Evolutionary conservation across 768 basidiomycete genomes (phyloP), one percentile per base, ranked within the genome.

Genomic region (Tephrocybe rancida): DNA sequence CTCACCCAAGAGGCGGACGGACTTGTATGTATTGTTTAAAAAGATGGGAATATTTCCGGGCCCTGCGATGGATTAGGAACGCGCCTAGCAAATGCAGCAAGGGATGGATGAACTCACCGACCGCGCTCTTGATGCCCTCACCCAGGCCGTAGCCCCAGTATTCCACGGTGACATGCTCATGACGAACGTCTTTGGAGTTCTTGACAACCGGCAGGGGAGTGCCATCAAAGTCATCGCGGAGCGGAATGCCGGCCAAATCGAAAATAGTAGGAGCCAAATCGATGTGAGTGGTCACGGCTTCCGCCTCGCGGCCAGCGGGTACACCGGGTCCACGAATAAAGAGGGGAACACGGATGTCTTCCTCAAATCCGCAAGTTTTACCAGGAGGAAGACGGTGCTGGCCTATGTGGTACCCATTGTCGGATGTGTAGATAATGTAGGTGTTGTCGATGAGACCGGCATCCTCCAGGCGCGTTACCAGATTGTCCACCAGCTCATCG

Each of bases 91-190:
- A n/a, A n/a, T n/a, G n/a, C n/a, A n/a, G n/a, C n/a, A n/a, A 24
- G 9, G 13, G 18, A 24, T 29, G 16, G 18, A 11, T 10, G 16
- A 19, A 29, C 44, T 45, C 19, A 45, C 44, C 44, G 18, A 45
- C 29, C 8, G 9, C 19, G 18, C 44, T 27, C 3, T 29, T 24
- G 13, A 7, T 19, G n/a, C 44, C 44, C 19, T 45, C 44, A 10
- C 26, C 27, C 13, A 32, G 11, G 9, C 27, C 44, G 30, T 16
- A 18, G 2, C 44, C 44, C 44, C 44, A 45, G 26, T 16, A 45
- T 30, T 45, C 44, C n/a, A 30, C 44, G 14, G 44, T 45, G 14
- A 45, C 44, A 32, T 45, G 44, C 44, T 45, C 44, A 30, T 45
- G 44, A 8, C 44, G 26, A 18, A 25, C 26, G 7, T 29, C 29